Conservation (phyloP, 345 rosid species). For the Bruguiera parviflora region DNA sequence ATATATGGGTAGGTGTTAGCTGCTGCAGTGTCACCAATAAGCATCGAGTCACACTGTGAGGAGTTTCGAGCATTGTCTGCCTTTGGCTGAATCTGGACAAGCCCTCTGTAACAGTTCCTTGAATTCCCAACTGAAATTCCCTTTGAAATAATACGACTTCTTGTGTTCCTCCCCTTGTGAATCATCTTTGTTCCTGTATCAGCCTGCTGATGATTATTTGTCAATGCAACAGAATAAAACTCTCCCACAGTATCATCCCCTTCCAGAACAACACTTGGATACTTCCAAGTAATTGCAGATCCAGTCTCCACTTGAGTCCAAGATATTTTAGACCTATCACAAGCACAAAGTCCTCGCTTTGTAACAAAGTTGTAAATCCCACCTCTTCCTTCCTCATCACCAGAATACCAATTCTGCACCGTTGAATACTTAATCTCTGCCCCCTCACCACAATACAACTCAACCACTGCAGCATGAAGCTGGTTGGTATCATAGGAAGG, state of each 20-base stretch:
- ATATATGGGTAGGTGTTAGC: conserved; percentile 98
- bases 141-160: conserved; percentile 86
- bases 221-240: conserved; percentile 90
- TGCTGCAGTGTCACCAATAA: conserved; percentile 86
- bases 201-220: conserved; percentile 84
- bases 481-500: conserved; percentile 86
- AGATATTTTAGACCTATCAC: conserved; percentile 73
- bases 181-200: conserved; percentile 97
- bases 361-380: conserved; percentile 94
- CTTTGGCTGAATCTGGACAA: conserved; percentile 91
- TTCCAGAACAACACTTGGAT: conserved; percentile 88
- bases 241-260: conserved; percentile 84
- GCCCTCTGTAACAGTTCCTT: conserved; percentile 87
- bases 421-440: conserved; percentile 95
- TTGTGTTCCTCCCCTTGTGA: conserved; percentile 86
- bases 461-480: conserved; percentile 96
- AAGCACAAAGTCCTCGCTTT: conserved; percentile 88
- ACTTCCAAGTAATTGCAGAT: conserved; percentile 97
- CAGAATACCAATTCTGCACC: conserved; percentile 94
- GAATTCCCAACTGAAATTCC: conserved; percentile 80
- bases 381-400: conserved; percentile 82
- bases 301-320: conserved; percentile 99
- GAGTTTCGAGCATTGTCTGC: conserved; percentile 87
- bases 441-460: conserved; percentile 68
- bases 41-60: conserved; percentile 95